Evolutionary conservation across 2,329 filamentous ascomycete genomes (phyloP).

Genomic region (Fusarium sp.): DNA sequence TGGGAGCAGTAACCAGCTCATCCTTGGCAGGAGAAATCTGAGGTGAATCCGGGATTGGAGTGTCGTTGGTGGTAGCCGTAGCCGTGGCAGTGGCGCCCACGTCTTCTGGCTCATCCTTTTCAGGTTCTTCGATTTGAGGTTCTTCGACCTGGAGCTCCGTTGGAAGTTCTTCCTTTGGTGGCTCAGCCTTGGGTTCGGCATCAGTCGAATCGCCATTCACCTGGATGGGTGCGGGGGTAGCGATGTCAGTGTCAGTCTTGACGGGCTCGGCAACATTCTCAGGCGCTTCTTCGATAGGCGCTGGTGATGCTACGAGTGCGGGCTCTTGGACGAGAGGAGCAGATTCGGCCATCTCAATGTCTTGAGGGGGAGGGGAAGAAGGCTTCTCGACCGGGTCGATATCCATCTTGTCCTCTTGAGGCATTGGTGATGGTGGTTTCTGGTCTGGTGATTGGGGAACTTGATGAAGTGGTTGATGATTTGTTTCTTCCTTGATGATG

Average conservation of each 20-base stretch:
- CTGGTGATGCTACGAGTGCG: not conserved
- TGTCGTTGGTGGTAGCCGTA: not conserved
- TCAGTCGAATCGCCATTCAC: conserved; percentile 7
- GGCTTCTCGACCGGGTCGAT: conserved; percentile 26
- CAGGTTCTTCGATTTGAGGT: not conserved
- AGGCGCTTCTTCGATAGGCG: not conserved
- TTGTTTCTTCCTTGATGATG: conserved; percentile 29
- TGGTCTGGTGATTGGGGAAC: conserved; percentile 3
- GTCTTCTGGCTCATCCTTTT: conserved; percentile 15
- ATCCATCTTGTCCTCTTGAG: conserved; percentile 37
- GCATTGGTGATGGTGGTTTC: conserved; percentile 15
- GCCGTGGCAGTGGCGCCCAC: not conserved
- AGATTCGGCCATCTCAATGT: conserved; percentile 37
- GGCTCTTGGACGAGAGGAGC: conserved; percentile 1
- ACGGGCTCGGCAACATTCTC: not conserved
- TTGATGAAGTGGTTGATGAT: conserved; percentile 7
- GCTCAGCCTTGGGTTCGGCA: conserved; percentile 10
- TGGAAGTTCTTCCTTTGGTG: conserved; percentile 1
- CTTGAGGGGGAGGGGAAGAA: conserved; percentile 7
- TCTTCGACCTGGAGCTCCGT: not conserved
- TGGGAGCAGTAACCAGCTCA: conserved; percentile 24
- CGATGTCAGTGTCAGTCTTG: conserved; percentile 1
- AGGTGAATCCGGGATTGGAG: conserved; percentile 20
- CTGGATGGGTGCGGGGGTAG: conserved; percentile 6
- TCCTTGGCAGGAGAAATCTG: conserved; percentile 23